These are phyloP conservation scores for Arthromyces matolae DNA, from an alignment of 768 basidiomycete genomes.

Conservation along the genomic window DNA sequence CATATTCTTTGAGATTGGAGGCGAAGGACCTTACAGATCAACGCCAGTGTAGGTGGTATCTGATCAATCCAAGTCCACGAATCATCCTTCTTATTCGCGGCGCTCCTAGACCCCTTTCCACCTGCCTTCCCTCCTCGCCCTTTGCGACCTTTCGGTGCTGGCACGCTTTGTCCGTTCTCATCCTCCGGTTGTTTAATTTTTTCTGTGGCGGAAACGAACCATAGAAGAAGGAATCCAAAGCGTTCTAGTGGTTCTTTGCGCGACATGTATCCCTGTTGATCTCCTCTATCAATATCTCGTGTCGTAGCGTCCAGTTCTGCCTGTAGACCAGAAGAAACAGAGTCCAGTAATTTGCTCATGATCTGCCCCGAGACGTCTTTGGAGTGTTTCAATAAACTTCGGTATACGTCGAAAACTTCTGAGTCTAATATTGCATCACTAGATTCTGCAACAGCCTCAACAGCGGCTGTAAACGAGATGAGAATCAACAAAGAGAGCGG, in stretches of 20 bases:
- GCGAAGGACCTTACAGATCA: conserved; percentile 71
- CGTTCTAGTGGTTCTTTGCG: conserved; percentile 82
- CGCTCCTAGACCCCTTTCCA: conserved; percentile 30
- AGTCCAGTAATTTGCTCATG: conserved; percentile 87
- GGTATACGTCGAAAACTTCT: conserved; percentile 76
- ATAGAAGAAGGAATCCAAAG: conserved; percentile 88
- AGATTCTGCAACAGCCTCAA: conserved; percentile 74
- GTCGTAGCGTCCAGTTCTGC: conserved; percentile 69
- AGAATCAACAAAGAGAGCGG: neutral
- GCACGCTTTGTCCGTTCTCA: conserved; percentile 32
- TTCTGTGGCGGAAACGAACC: conserved; percentile 84
- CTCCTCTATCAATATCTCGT: conserved; percentile 66
- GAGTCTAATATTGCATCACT: conserved; percentile 68
- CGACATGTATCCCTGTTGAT: conserved; percentile 51
- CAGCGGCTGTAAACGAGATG: conserved; percentile 50
- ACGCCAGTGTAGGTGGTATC: conserved; percentile 61
- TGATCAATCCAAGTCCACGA: conserved; percentile 79
- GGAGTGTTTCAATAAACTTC: conserved; percentile 76
- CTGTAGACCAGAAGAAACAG: conserved; percentile 71
- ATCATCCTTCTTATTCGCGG: conserved; percentile 42
- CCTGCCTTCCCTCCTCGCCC: conserved; percentile 60
- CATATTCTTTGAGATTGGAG: conserved; percentile 77
- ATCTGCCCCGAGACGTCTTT: conserved; percentile 56
- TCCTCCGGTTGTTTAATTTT: conserved; percentile 57
- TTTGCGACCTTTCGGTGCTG: conserved; percentile 46